These are phyloP conservation scores for Tetrahymena elliotti DNA, from an alignment of 73 alveolate species.

Conservation along the genomic window DNA sequence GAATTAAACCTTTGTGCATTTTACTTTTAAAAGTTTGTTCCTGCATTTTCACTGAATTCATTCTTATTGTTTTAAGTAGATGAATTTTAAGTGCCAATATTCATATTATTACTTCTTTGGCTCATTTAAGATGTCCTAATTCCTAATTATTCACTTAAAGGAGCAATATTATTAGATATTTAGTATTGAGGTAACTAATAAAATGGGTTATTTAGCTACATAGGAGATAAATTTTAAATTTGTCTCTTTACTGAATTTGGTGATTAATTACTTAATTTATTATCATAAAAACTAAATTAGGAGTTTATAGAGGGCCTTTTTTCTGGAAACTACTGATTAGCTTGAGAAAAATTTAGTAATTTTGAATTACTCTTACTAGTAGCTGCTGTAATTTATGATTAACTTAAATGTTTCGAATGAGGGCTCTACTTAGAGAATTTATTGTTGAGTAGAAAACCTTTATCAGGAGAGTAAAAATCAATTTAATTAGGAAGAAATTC, in stretches of 20 bases:
- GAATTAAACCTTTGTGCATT: background rate
- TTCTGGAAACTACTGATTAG: background rate
- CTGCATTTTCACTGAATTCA: background rate
- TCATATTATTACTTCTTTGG: background rate
- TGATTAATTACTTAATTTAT: background rate
- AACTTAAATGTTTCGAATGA: background rate
- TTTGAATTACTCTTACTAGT: background rate
- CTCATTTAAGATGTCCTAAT: background rate
- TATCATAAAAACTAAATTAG: background rate
- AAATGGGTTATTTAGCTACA: background rate
- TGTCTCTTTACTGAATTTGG: background rate
- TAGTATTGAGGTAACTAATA: background rate
- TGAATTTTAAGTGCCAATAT: background rate
- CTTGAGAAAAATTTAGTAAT: background rate
- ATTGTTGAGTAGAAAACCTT: background rate
- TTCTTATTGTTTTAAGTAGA: background rate
- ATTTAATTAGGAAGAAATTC: background rate
- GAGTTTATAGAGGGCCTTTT: background rate
- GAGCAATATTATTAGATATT: background rate
- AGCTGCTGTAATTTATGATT: background rate
- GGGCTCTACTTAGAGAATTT: background rate
- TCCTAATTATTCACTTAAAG: background rate
- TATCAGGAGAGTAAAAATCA: background rate
- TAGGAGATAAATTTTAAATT: background rate
- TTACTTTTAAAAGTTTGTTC: background rate